Evolutionary conservation across 106 monocot genomes (phyloP).

Genomic region (Dendrobium chrysotoxum): DNA sequence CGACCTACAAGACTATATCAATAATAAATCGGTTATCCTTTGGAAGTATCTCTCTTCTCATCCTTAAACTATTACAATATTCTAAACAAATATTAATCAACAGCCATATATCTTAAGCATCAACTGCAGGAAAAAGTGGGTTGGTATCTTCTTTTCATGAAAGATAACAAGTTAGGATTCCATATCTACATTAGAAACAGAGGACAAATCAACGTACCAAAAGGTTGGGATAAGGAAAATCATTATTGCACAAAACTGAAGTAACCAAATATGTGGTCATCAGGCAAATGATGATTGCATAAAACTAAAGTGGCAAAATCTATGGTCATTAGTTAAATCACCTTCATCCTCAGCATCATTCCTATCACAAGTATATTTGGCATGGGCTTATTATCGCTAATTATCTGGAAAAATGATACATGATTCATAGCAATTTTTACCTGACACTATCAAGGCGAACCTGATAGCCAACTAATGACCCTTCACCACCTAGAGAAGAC

Average conservation of each 20-base stretch:
- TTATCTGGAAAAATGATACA: background rate
- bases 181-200: background rate
- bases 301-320: background rate
- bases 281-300: background rate
- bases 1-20: no score
- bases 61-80: no score
- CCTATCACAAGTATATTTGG: background rate
- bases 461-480: conserved; percentile 90
- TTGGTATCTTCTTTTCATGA: background rate
- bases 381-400: background rate
- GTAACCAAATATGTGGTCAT: background rate
- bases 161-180: background rate
- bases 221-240: background rate
- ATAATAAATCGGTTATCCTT: no score
- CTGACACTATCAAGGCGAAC: conserved; percentile 96
- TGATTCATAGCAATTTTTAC: conserved; percentile 17
- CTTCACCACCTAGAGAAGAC: conserved; percentile 50
- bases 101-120: background rate
- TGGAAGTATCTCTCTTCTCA: no score
- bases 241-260: background rate
- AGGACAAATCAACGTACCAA: background rate
- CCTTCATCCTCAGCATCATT: background rate
- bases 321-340: background rate
- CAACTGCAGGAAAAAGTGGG: background rate
- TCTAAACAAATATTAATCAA: no score